These are phyloP conservation scores for Thelonectria rubi DNA, from an alignment of 2,329 filamentous ascomycete genomes.

Conservation along the genomic window DNA sequence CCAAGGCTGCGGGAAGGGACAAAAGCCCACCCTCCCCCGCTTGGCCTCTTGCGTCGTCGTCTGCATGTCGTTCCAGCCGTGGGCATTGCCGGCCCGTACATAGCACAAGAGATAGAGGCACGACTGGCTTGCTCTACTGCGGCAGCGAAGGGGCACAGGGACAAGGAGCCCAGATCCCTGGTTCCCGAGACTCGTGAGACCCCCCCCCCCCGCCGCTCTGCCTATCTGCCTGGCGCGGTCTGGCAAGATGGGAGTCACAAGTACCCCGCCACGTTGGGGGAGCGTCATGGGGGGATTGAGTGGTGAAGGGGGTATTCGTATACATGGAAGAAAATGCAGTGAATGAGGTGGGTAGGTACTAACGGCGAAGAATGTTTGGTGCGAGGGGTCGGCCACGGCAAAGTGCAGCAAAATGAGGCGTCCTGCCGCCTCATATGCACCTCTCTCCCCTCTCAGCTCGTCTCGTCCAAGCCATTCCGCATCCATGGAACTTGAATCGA, in stretches of 20 bases:
- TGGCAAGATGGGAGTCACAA: constrained; percentile 3
- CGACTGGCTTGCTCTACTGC: background rate
- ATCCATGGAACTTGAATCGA: constrained; percentile 1
- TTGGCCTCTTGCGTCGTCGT: background rate
- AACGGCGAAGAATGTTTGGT: no score
- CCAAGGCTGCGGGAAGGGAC: constrained; percentile 7
- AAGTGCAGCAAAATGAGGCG: no score
- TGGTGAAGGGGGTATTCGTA: constrained; percentile 5
- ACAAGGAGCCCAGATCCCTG: constrained; percentile 21
- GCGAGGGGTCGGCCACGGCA: no score
- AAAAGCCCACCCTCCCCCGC: background rate
- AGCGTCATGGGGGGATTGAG: constrained; percentile 5
- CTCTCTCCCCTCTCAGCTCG: background rate
- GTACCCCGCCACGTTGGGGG: constrained; percentile 14
- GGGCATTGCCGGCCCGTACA: constrained; percentile 1
- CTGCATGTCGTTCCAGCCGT: background rate
- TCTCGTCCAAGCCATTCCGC: background rate
- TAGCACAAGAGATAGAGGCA: background rate
- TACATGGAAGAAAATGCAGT: background rate
- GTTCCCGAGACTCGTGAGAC: constrained; percentile 18
- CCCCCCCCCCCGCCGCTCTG: constrained; percentile 18
- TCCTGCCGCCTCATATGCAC: background rate
- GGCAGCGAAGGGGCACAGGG: constrained; percentile 2
- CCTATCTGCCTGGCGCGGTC: constrained; percentile 15
- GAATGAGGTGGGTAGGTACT: no score